phyloP scores from a whole-genome alignment of 441 rosid species.

The Isatis lusitanica region DNA sequence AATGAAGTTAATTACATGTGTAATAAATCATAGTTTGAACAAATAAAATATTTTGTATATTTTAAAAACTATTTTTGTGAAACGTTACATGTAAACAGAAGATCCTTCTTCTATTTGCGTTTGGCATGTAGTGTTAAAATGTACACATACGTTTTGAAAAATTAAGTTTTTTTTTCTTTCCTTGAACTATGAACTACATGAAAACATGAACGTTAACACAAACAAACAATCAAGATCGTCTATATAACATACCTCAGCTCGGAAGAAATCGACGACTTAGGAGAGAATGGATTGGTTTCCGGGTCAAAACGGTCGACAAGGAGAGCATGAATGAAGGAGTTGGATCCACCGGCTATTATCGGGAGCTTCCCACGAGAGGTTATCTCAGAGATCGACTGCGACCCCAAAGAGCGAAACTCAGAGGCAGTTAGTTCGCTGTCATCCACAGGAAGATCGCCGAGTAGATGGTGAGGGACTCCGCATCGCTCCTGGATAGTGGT shows the following conservation, averaged over 20 bases:
- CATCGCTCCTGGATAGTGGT: slow-evolving; percentile 55
- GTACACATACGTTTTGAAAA: background rate
- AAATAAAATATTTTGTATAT: background rate
- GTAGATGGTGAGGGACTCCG: slow-evolving; percentile 68
- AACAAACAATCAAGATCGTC: background rate
- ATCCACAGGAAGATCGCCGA: slow-evolving; percentile 44
- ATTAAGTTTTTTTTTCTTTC: background rate
- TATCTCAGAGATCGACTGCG: slow-evolving; percentile 39
- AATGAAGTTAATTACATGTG: slow-evolving; percentile 1
- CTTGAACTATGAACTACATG: background rate
- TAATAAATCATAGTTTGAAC: background rate
- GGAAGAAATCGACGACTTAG: background rate
- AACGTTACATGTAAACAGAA: background rate
- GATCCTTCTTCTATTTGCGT: background rate
- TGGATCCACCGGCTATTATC: slow-evolving; percentile 68
- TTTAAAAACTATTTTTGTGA: background rate
- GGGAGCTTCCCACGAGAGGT: slow-evolving; percentile 46
- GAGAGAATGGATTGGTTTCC: slow-evolving; percentile 18
- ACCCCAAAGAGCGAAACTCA: slow-evolving; percentile 46
- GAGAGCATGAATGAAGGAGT: slow-evolving; percentile 59
- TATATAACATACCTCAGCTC: slow-evolving; percentile 25
- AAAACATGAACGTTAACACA: background rate
- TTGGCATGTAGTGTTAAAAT: background rate
- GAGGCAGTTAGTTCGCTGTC: slow-evolving; percentile 43
- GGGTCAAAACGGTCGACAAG: slow-evolving; percentile 39